Evolutionary conservation across 345 rosid species (phyloP).

Genomic region (Camelina neglecta): DNA sequence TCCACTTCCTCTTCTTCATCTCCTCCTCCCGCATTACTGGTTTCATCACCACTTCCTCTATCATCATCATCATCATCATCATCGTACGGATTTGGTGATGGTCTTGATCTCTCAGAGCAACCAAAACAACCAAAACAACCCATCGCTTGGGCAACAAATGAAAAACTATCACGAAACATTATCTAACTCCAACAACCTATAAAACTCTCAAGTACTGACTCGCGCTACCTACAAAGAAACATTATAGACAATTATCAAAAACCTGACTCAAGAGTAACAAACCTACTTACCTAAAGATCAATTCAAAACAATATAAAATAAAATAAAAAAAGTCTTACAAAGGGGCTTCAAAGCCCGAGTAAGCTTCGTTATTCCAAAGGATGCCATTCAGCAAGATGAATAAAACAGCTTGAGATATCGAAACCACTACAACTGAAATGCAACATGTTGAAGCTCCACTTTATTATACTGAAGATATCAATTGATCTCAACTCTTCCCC

Average conservation of each 20-base stretch:
- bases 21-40: not conserved
- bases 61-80: not conserved
- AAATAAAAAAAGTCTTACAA: not conserved
- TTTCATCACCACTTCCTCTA: not conserved
- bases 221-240: constrained; percentile 18
- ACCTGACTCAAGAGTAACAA: not conserved
- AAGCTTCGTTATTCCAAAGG: constrained; percentile 38
- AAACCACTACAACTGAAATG: constrained; percentile 20
- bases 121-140: constrained; percentile 28
- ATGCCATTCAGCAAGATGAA: constrained; percentile 37
- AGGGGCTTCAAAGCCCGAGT: constrained; percentile 33
- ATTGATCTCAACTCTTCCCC: constrained; percentile 7
- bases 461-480: not conserved
- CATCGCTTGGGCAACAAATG: constrained; percentile 13
- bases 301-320: not conserved
- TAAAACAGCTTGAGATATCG: constrained; percentile 30
- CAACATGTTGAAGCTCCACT: constrained; percentile 30
- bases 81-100: not conserved
- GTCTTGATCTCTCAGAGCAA: not conserved
- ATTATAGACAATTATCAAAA: not conserved
- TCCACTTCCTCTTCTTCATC: constrained; percentile 4
- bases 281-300: not conserved
- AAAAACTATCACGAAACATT: constrained; percentile 34
- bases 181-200: constrained; percentile 3
- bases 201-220: not conserved